Conservation (phyloP, 768 basidiomycete species). For the Sutorius australiensis region DNA sequence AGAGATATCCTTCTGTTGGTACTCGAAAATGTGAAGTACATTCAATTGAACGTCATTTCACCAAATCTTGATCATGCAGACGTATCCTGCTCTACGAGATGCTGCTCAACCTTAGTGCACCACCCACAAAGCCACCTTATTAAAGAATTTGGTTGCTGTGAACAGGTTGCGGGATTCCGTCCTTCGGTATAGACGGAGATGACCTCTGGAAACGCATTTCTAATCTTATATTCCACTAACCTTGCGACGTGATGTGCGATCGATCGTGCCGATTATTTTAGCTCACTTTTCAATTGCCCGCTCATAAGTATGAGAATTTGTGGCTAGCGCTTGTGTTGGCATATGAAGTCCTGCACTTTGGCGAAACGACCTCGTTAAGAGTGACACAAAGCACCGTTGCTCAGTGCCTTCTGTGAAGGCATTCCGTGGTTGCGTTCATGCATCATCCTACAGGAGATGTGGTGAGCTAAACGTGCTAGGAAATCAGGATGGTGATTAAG, state of each 20-base stretch:
- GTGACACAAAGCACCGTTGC: background rate
- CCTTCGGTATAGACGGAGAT: constrained; percentile 16
- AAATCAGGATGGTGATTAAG: background rate
- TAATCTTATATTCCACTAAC: background rate
- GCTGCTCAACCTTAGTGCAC: background rate
- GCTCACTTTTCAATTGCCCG: background rate
- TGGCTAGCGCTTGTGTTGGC: background rate
- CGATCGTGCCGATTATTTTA: background rate
- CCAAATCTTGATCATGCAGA: constrained; percentile 3
- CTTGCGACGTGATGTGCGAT: background rate
- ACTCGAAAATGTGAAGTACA: constrained; percentile 17
- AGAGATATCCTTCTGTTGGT: constrained; percentile 11
- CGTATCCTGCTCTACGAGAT: background rate
- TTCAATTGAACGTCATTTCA: constrained; percentile 15
- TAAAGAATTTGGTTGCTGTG: background rate
- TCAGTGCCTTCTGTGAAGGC: background rate
- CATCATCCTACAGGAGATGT: too few relatives aligned
- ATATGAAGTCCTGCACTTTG: background rate
- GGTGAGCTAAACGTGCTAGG: background rate
- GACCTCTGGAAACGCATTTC: constrained; percentile 11
- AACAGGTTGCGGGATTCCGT: constrained; percentile 1
- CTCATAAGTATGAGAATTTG: background rate
- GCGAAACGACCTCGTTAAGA: background rate
- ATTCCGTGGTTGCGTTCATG: background rate
- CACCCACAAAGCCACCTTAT: background rate